phyloP scores from a whole-genome alignment of 1,139 yeast genomes.

The Pichia terricola region DNA sequence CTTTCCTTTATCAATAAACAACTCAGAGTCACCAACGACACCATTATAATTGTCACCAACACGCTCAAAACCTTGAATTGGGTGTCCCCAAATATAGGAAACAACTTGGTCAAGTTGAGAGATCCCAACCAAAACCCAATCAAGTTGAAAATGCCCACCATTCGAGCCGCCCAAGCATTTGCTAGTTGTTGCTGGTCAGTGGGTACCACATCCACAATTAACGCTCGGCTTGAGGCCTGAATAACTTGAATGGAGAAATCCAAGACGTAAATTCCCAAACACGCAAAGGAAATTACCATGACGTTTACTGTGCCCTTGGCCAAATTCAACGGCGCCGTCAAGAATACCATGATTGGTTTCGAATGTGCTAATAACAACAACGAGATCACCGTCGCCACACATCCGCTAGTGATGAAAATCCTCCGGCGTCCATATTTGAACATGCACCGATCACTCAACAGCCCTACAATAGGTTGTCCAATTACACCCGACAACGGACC shows the following conservation, averaged over 20 bases:
- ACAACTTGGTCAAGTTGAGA: constrained; percentile 28
- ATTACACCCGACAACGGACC: constrained; percentile 53
- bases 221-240: constrained; percentile 51
- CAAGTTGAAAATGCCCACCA: constrained; percentile 51
- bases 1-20: constrained; percentile 33
- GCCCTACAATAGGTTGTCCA: constrained; percentile 53
- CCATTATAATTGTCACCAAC: constrained; percentile 34
- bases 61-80: constrained; percentile 43
- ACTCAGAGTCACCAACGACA: constrained; percentile 31
- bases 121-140: constrained; percentile 44
- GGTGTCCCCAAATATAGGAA: constrained; percentile 33
- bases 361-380: constrained; percentile 40
- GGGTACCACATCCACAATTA: constrained; percentile 49
- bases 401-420: constrained; percentile 47
- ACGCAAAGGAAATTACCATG: constrained; percentile 36
- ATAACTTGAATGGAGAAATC: constrained; percentile 51
- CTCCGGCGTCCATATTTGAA: constrained; percentile 39
- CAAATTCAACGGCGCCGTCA: constrained; percentile 17
- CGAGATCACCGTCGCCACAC: constrained; percentile 36
- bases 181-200: constrained; percentile 44
- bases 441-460: constrained; percentile 41
- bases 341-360: constrained; percentile 26
- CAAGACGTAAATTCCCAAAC: constrained; percentile 38
- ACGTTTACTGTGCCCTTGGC: constrained; percentile 17
- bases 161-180: constrained; percentile 68